These are phyloP conservation scores for Crithidia expoeki DNA, from an alignment of 208 protist species.

Conservation along the genomic window DNA sequence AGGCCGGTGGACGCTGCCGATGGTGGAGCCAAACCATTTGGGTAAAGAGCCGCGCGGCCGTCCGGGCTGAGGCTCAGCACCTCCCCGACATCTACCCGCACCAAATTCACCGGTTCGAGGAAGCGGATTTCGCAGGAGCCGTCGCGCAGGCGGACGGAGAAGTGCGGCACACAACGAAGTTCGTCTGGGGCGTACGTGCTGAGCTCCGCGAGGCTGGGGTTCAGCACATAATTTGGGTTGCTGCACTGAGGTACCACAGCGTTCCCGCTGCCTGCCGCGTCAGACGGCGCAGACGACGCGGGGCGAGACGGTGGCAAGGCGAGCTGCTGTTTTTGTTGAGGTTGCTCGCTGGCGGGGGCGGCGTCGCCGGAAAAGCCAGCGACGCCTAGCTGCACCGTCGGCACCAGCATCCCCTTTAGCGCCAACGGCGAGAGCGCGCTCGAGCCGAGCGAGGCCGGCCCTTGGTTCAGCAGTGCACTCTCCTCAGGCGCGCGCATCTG, in stretches of 20 bases:
- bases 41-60: constrained; percentile 76
- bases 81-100: constrained; percentile 67
- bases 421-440: constrained; percentile 61
- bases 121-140: constrained; percentile 70
- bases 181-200: constrained; percentile 42
- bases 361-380: not conserved
- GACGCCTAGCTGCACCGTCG: constrained; percentile 47
- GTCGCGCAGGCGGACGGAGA: constrained; percentile 64
- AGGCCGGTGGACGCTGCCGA: constrained; percentile 49
- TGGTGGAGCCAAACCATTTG: constrained; percentile 33
- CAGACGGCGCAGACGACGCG: not conserved
- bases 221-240: constrained; percentile 57
- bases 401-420: constrained; percentile 62
- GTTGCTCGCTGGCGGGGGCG: not conserved
- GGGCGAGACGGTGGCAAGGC: constrained; percentile 2
- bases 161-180: constrained; percentile 57
- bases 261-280: constrained; percentile 6
- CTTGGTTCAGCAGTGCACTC: constrained; percentile 29
- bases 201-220: constrained; percentile 65
- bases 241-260: constrained; percentile 58
- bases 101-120: constrained; percentile 82
- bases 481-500: constrained; percentile 36
- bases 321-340: constrained; percentile 6
- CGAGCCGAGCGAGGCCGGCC: constrained; percentile 47
- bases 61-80: constrained; percentile 52